Evolutionary conservation across 345 rosid genomes (phyloP), one percentile per base, ranked within the genome.

Genomic region (Murraya paniculata): DNA sequence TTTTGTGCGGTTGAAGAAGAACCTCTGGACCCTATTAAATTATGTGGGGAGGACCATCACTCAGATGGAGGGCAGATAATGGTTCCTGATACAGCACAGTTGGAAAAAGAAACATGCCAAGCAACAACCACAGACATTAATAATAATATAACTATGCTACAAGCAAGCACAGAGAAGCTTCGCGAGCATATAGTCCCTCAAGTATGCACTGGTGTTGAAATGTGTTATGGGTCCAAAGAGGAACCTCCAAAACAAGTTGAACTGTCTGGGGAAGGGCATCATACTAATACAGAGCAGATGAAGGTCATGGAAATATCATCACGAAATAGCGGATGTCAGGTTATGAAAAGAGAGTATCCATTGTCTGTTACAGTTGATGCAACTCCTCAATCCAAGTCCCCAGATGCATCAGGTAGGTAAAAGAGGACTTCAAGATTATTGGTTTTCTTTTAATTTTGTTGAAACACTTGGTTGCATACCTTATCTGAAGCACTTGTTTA

Each of bases 361-460:
- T 39, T 78, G 71, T 81, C 86, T 64, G 73, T 71, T 75, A 82
- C 86, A 76, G 53, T 84, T 57, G 86, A 85, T 71, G 53, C 78
- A 57, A 87, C 90, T 81, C 85, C 87, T 55, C 83, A 53, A 77
- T 71, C 81, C 77, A 88, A 81, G 79, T 77, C 81, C 55, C 84
- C 56, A 35, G 79, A 78, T 77, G 87, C 81, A 76, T 79, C 89
- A 80, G 89, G 93, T 88, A 80, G 89, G 93, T 88, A 74, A 55
- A 82, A 66, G 61, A 80, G 50, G 33, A n/a, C 62, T 75, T 56
- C 61, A 66, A 57, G 48, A 28, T 69, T 22, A 24, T 62, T 62
- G 35, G 50, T 21, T 69, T 21, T 69, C 56, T 27, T n/a, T 48
- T 48, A 48, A 69, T 35, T 35, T n/a, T 35, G 61, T 19, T 11